Conservation (phyloP, 2,329 filamentous ascomycete genomes). For the Talaromyces sp. region DNA sequence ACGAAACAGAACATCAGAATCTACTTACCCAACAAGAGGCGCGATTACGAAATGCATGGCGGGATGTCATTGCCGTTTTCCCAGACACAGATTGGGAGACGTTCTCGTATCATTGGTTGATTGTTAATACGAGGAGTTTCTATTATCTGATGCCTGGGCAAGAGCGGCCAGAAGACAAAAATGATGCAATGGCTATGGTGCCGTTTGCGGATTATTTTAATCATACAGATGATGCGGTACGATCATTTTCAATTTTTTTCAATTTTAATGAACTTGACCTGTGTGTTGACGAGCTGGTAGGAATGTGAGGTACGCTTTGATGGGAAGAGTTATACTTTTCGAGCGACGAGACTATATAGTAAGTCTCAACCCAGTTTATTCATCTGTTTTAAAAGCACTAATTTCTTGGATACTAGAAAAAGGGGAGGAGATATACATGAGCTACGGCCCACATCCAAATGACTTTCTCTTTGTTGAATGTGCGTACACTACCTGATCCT, state of each 20-base stretch:
- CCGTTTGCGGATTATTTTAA: slow-evolving; percentile 50
- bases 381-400: background rate
- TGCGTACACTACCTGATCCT: slow-evolving; percentile 23
- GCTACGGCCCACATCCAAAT: slow-evolving; percentile 43
- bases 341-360: slow-evolving; percentile 35
- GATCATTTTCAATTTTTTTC: slow-evolving; percentile 14
- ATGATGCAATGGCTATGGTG: slow-evolving; percentile 46
- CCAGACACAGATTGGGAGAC: slow-evolving; percentile 41
- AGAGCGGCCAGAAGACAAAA: slow-evolving; percentile 36
- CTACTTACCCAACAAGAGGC: slow-evolving; percentile 50
- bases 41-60: slow-evolving; percentile 54
- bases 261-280: background rate
- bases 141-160: slow-evolving; percentile 51
- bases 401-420: slow-evolving; percentile 24
- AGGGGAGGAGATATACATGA: slow-evolving; percentile 45
- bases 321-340: slow-evolving; percentile 34
- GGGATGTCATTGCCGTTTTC: slow-evolving; percentile 41
- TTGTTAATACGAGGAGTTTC: slow-evolving; percentile 60
- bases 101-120: slow-evolving; percentile 58
- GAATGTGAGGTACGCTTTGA: slow-evolving; percentile 41
- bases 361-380: background rate
- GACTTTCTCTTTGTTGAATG: slow-evolving; percentile 45
- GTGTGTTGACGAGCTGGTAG: background rate
- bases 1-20: slow-evolving; percentile 34
- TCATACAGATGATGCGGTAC: slow-evolving; percentile 42